Evolutionary conservation across 257 asterid species (phyloP), one percentile per base, ranked within the genome.

Genomic region (Asclepias syriaca): DNA sequence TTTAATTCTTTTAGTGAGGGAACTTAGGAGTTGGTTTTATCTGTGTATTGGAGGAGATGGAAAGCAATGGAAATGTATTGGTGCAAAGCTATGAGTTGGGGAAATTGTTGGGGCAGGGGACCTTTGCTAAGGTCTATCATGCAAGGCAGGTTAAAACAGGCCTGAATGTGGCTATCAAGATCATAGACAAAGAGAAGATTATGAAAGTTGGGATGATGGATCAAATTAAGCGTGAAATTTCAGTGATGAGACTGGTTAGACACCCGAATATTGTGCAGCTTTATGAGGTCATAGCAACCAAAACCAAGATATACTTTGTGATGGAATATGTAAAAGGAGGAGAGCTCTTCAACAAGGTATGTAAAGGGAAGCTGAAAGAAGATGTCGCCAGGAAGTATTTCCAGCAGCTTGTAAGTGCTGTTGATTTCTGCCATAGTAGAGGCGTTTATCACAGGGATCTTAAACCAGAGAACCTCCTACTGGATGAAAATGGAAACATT

Each of bases 41-140:
- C 70, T 19, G 40, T 59, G 61, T 43, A 69, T 15, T 60, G 27
- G 27, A 24, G n/a, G 71, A 21, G 70, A 92, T 90, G 97, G 96
- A 87, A 60, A 77, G 54, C 45, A 81, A 87, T 74, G 86, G 87
- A 51, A 68, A 80, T 40, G 59, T 83, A 2, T 68, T 90, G 83
- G 85, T 93, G 95, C 77, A 85, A 51, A 80, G 79, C 68, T 93
- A 87, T 39, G 96, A 89, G 84, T 45, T 93, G 68, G 96, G 97
- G 75, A 90, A 87, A 82, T 55, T 88, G 81, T 86, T 93, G 22
- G 98, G 98, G 56, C 97, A 93, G 81, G 98, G 97, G 24, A 84
- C 88, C 76, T 90, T 87, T 63, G 97, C 98, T 22, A 90, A 90
- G 86, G 98, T 92, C 21, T 75, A 88, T 81, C 96, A 79, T 58